Percentiles rank a stretch among this genome's conserved stretches.
phyloP scores from a whole-genome alignment of 2,329 filamentous ascomycete species.

The Aspergillus floridensis region DNA sequence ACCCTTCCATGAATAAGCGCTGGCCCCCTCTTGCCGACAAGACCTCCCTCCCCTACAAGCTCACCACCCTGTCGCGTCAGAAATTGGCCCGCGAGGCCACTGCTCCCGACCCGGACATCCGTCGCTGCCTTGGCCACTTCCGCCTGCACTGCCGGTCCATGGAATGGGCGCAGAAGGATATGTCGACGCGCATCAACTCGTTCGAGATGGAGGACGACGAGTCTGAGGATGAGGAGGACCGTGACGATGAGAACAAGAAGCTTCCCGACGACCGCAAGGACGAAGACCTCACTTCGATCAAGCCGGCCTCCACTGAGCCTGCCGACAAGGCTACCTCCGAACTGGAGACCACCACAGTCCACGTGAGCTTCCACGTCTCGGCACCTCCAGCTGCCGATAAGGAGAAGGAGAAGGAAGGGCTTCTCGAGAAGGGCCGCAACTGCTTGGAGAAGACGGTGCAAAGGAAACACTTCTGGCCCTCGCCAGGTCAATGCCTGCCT shows the following conservation, averaged over 20 bases:
- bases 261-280: conserved; percentile 4
- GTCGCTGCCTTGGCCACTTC: conserved; percentile 36
- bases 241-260: conserved; percentile 14
- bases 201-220: conserved; percentile 37
- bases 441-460: conserved; percentile 29
- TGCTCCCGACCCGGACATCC: conserved; percentile 34
- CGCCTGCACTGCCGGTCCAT: conserved; percentile 34
- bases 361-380: conserved; percentile 20
- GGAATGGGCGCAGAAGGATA: conserved; percentile 35
- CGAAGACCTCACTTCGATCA: not conserved
- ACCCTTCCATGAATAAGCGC: conserved; percentile 31
- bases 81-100: conserved; percentile 37
- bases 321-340: conserved; percentile 3
- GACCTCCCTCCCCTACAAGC: conserved; percentile 34
- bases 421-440: conserved; percentile 28
- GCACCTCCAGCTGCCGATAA: conserved; percentile 7
- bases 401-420: conserved; percentile 16
- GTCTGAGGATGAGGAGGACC: conserved; percentile 24
- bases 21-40: conserved; percentile 38
- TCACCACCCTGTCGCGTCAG: conserved; percentile 36
- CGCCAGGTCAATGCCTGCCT: conserved; percentile 20
- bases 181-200: conserved; percentile 36
- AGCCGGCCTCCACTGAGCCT: not conserved
- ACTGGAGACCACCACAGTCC: conserved; percentile 10
- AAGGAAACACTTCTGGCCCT: conserved; percentile 27